Conservation (phyloP, 1,284 basidiomycete genomes). For the Lentinula novae-zelandiae region DNA sequence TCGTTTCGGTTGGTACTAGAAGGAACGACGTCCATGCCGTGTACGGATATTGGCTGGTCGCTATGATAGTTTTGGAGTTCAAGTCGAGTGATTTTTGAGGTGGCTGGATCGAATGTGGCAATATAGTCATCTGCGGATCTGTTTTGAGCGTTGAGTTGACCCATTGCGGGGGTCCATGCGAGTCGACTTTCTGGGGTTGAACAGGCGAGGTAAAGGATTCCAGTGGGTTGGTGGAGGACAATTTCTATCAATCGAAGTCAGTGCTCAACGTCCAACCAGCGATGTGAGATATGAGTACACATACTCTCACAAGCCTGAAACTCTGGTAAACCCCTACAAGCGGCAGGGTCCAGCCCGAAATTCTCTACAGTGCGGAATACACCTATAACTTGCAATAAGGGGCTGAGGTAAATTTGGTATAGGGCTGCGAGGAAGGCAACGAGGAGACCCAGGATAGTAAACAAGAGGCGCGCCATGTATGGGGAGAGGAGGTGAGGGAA, state of each 20-base stretch:
- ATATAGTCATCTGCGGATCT: slow-evolving; percentile 49
- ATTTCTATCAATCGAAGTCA: slow-evolving; percentile 35
- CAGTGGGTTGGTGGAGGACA: slow-evolving; percentile 51
- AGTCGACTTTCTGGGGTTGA: slow-evolving; percentile 48
- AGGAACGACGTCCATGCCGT: slow-evolving; percentile 71
- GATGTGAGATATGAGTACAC: slow-evolving; percentile 10
- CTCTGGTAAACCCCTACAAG: slow-evolving; percentile 46
- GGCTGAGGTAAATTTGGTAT: slow-evolving; percentile 39
- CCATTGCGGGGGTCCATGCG: slow-evolving; percentile 53
- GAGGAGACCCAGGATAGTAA: background rate
- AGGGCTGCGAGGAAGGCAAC: background rate
- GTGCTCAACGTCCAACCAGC: background rate
- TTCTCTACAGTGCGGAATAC: slow-evolving; percentile 38
- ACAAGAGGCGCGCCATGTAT: background rate
- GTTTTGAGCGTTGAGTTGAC: slow-evolving; percentile 41
- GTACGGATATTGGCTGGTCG: slow-evolving; percentile 41
- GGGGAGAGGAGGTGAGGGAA: too few species aligned
- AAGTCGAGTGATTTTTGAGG: slow-evolving; percentile 44
- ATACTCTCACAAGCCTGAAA: slow-evolving; percentile 66
- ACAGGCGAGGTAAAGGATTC: slow-evolving; percentile 66
- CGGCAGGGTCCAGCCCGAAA: slow-evolving; percentile 34
- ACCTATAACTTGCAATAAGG: slow-evolving; percentile 36
- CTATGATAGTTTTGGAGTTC: slow-evolving; percentile 33
- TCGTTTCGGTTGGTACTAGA: slow-evolving; percentile 42
- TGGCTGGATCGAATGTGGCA: slow-evolving; percentile 54